Evolutionary conservation across 768 basidiomycete species (phyloP).

Genomic region (Suillus subluteus): DNA sequence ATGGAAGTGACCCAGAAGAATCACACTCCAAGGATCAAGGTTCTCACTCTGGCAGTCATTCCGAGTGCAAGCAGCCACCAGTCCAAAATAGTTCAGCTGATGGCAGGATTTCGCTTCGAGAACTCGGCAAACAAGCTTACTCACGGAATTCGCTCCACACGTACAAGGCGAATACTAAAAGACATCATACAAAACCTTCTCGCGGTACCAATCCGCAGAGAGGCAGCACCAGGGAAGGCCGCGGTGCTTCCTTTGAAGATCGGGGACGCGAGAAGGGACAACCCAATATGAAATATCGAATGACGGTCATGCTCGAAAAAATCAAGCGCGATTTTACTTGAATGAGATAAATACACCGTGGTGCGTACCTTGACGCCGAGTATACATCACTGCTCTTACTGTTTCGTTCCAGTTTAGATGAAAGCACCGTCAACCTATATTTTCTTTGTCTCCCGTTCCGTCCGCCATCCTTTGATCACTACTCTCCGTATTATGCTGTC

Average conservation of each 20-base stretch:
- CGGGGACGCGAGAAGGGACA: slow-evolving; percentile 43
- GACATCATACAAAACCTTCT: slow-evolving; percentile 15
- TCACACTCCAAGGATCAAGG: slow-evolving; percentile 6
- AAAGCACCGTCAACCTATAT: slow-evolving; percentile 46
- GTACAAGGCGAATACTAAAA: slow-evolving; percentile 51
- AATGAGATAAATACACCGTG: slow-evolving; percentile 9
- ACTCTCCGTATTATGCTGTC: slow-evolving; percentile 31
- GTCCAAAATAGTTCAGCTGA: slow-evolving; percentile 12
- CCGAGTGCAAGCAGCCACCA: slow-evolving; percentile 6
- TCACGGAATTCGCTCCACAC: slow-evolving; percentile 59
- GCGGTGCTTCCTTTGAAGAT: slow-evolving; percentile 35
- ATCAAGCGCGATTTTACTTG: slow-evolving; percentile 67
- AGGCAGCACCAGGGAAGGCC: slow-evolving; percentile 32
- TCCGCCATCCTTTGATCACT: slow-evolving; percentile 45
- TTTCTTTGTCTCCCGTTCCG: slow-evolving; percentile 53
- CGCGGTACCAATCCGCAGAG: slow-evolving; percentile 16
- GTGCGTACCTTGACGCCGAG: slow-evolving; percentile 8
- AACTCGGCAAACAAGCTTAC: slow-evolving; percentile 67
- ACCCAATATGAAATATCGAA: slow-evolving; percentile 84
- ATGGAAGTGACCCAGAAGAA: not conserved
- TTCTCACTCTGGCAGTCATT: not conserved
- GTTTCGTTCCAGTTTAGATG: slow-evolving; percentile 7
- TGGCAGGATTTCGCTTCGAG: slow-evolving; percentile 48
- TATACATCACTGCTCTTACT: slow-evolving; percentile 11
- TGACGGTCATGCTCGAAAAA: slow-evolving; percentile 85